Evolutionary conservation across 1,139 yeast species (phyloP).

Genomic region (Candida sp.): DNA sequence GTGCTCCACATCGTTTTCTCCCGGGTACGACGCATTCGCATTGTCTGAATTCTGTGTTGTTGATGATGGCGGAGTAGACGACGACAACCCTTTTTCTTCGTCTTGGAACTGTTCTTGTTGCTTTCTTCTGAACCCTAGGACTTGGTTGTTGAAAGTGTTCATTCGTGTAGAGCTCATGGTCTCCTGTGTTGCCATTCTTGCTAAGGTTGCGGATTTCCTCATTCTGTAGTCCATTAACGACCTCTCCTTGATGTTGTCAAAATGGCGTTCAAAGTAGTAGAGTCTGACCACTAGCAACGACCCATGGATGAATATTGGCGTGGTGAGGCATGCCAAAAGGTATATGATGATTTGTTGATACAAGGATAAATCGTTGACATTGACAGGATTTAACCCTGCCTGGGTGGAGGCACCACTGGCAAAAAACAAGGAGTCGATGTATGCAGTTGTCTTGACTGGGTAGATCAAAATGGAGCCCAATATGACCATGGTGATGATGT

Average conservation of each 20-base stretch:
- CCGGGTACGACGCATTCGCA: not conserved
- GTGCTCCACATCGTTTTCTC: conserved; percentile 19
- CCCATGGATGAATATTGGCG: conserved; percentile 91
- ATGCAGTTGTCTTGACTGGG: conserved; percentile 68
- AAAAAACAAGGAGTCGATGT: conserved; percentile 82
- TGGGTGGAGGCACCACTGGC: conserved; percentile 84
- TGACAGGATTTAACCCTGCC: conserved; percentile 87
- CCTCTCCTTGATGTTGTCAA: conserved; percentile 77
- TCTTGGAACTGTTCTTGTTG: conserved; percentile 8
- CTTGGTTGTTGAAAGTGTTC: conserved; percentile 43
- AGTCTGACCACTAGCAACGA: conserved; percentile 78
- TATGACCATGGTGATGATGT: conserved; percentile 57
- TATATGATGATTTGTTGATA: conserved; percentile 83
- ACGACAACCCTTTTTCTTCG: conserved; percentile 3
- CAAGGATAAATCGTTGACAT: conserved; percentile 60
- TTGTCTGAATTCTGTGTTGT: conserved; percentile 5
- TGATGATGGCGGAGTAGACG: conserved; percentile 12
- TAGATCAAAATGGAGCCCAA: conserved; percentile 75
- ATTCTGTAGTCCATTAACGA: conserved; percentile 78
- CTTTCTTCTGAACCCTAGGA: conserved; percentile 25
- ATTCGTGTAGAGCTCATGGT: conserved; percentile 30
- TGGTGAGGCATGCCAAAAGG: conserved; percentile 64
- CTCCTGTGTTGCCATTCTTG: conserved; percentile 54
- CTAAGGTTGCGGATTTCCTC: conserved; percentile 77
- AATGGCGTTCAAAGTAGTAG: conserved; percentile 88